Base-by-base conservation (phyloP, 331 rosid species). In the Telfairia occidentalis region DNA sequence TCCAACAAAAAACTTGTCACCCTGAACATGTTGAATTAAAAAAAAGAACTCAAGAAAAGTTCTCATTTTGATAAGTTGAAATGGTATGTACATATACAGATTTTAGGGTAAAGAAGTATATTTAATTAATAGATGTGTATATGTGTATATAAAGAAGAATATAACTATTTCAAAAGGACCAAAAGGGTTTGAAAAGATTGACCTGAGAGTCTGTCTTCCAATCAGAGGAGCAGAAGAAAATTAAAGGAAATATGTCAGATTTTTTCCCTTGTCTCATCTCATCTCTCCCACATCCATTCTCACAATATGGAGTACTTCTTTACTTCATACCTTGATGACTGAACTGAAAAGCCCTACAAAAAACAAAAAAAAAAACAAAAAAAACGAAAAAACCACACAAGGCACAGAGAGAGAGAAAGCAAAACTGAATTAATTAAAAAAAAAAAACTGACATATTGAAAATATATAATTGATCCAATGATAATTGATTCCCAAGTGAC, bases 181-280 rank as follows among this genome's bases (percentile, higher is more conserved):
- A 67, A 67, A 45, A 70, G 75, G 58, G 75, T 26, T 45, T 46
- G 75, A 70, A 70, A 70, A 70, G 58, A 70, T 43, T 46, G 75
- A 70, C 75, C 75, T 70, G 74, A 70, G 58, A 70, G 42, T 26
- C 57, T 70, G 57, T 70, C 16, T 45, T 46, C 26, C 55, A 70
- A 70, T 70, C 75, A 35, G 23, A 48, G 66, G 19, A 38, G n/a
- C 43, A 53, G 40, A 58, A 37, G n/a, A 23, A 71, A 69, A 2
- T 46, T 66, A 26, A 57, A 60, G 66, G 19, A 43, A 75, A 55
- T 3, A 74, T 52, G 67, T 74, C 67, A 74, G 78, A 74, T 74
- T 74, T 70, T 58, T 37, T 42, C 35, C 12, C 34, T 73, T 74
- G 78, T 74, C 78, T 74, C 67, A 23, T 74, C 66, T 53, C 78